Conservation (phyloP, 441 rosid species). For the Gossypium aridum region DNA sequence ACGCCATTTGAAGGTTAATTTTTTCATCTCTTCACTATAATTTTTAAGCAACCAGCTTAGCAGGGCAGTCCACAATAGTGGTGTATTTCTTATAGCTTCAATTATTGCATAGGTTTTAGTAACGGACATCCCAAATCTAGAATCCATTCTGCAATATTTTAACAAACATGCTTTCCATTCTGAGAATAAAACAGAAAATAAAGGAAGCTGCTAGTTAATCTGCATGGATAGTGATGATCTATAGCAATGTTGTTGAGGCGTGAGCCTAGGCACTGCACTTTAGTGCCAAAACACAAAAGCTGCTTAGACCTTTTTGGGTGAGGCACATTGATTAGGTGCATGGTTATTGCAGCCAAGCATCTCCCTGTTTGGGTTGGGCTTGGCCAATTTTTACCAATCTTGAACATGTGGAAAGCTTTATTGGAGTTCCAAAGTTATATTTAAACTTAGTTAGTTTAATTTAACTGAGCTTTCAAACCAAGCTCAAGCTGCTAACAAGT, state of each 20-base stretch:
- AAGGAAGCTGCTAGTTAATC: neutral
- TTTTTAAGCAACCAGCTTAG: neutral
- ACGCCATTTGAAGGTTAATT: constrained; percentile 66
- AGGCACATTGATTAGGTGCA: too few species aligned
- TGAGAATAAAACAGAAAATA: neutral
- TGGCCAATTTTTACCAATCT: neutral
- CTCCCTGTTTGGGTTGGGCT: neutral
- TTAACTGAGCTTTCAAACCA: neutral
- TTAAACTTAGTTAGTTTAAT: neutral
- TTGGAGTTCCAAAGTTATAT: neutral
- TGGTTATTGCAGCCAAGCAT: neutral
- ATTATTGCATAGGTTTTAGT: neutral
- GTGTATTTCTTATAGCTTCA: neutral
- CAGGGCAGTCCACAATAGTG: neutral
- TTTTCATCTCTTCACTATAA: constrained; percentile 1
- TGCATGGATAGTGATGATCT: neutral
- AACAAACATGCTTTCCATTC: neutral
- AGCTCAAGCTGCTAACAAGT: neutral
- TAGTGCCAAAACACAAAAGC: neutral
- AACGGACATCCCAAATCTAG: neutral
- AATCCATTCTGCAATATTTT: neutral
- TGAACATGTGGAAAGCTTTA: neutral
- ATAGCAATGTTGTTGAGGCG: neutral
- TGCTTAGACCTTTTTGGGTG: too few species aligned
- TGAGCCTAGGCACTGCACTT: neutral